phyloP scores from a whole-genome alignment of 2,329 filamentous ascomycete genomes.

The Aureobasidium sp. region DNA sequence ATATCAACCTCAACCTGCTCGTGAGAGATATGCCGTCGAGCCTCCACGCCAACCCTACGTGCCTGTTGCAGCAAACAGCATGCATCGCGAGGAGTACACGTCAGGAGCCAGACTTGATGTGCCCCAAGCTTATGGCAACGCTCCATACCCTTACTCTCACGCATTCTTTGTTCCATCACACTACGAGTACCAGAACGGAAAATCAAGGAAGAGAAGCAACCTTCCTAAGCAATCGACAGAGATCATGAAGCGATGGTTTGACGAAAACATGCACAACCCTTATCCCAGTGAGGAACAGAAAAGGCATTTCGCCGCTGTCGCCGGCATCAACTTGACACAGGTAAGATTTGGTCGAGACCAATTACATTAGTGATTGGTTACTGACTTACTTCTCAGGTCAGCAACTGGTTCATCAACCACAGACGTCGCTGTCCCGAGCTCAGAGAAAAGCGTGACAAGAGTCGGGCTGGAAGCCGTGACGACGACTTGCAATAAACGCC shows the following conservation, averaged over 20 bases:
- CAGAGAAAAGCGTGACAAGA: constrained; percentile 30
- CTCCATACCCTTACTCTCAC: constrained; percentile 14
- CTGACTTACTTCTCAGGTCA: constrained; percentile 22
- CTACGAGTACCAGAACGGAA: constrained; percentile 32
- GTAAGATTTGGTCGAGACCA: neutral
- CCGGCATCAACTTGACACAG: constrained; percentile 34
- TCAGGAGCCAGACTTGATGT: constrained; percentile 8
- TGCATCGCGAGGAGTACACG: constrained; percentile 9
- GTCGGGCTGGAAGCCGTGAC: constrained; percentile 11
- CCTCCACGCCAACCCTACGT: neutral
- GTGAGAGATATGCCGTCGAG: constrained; percentile 10
- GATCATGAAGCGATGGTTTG: constrained; percentile 36
- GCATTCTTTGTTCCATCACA: constrained; percentile 16
- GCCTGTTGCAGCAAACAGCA: neutral
- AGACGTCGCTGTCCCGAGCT: constrained; percentile 32
- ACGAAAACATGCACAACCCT: constrained; percentile 33
- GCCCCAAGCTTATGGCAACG: constrained; percentile 10
- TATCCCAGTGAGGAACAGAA: constrained; percentile 35
- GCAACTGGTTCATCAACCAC: constrained; percentile 37
- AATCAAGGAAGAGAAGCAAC: constrained; percentile 32
- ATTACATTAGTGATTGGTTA: neutral
- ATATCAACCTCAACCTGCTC: neutral
- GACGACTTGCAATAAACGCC: constrained; percentile 8
- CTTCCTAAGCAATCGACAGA: constrained; percentile 34
- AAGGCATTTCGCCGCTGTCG: constrained; percentile 18